phyloP scores from a whole-genome alignment of 148 eudicot species.

The Fagopyrum esculentum region DNA sequence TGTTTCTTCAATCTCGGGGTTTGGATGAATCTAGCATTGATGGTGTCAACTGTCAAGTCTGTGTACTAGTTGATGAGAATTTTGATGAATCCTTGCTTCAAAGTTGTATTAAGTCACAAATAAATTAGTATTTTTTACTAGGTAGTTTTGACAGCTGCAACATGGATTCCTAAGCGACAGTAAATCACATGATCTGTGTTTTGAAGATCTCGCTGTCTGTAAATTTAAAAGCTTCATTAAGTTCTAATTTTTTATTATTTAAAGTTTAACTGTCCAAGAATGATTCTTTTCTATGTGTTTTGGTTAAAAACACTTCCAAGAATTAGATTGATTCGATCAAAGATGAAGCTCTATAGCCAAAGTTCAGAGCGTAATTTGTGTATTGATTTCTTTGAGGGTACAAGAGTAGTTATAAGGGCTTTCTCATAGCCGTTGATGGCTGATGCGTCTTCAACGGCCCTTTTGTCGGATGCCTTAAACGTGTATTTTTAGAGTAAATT shows the following conservation, averaged over 20 bases:
- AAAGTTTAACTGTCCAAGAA: too few species aligned
- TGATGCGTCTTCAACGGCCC: too few species aligned
- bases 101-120: not conserved
- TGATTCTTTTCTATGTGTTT: too few species aligned
- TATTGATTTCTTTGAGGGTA: too few species aligned
- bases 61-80: not conserved
- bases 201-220: not conserved
- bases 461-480: too few species aligned
- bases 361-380: too few species aligned
- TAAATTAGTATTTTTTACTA: not conserved
- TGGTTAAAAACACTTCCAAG: too few species aligned
- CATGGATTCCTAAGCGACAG: not conserved
- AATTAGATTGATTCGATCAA: too few species aligned
- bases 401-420: too few species aligned
- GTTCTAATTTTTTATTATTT: not conserved
- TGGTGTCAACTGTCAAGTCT: not conserved
- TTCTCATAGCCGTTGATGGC: too few species aligned
- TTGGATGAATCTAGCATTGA: not conserved
- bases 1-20: not conserved
- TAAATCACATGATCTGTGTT: not conserved
- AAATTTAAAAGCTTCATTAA: not conserved
- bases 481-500: too few species aligned
- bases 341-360: too few species aligned
- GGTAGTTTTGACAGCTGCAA: not conserved
- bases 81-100: not conserved